A percentile compares a stretch with the other conserved stretches of the same genome.
These are phyloP conservation scores for Fusarium nurragi DNA, from an alignment of 2,329 filamentous ascomycete genomes.

Conservation along the genomic window DNA sequence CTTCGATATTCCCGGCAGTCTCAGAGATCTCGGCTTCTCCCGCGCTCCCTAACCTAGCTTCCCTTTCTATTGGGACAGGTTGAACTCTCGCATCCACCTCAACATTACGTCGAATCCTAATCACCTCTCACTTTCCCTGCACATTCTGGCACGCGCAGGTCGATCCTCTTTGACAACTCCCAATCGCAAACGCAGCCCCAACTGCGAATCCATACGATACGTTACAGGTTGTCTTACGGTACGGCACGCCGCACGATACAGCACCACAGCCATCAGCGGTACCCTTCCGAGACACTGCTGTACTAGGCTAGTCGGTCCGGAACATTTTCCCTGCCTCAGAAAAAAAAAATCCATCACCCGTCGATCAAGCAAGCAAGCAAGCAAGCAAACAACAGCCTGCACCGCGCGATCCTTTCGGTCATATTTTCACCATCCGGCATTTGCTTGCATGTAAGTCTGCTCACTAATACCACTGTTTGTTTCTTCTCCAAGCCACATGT, in stretches of 20 bases:
- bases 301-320: slow-evolving; percentile 9
- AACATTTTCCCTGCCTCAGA: slow-evolving; percentile 28
- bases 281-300: slow-evolving; percentile 14
- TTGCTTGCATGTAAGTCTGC: slow-evolving; percentile 14
- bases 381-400: slow-evolving; percentile 5
- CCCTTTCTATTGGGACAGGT: neutral
- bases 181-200: slow-evolving; percentile 13
- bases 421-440: neutral
- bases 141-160: slow-evolving; percentile 17
- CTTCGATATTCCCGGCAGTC: slow-evolving; percentile 13
- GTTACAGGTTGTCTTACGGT: neutral
- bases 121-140: slow-evolving; percentile 31
- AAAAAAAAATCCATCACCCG: slow-evolving; percentile 17
- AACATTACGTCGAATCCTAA: neutral
- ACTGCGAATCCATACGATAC: neutral
- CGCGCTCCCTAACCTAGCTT: slow-evolving; percentile 19
- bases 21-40: slow-evolving; percentile 24
- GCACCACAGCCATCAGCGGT: slow-evolving; percentile 3
- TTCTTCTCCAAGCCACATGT: slow-evolving; percentile 20
- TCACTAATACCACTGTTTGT: slow-evolving; percentile 14
- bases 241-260: neutral
- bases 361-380: slow-evolving; percentile 6
- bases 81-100: neutral
- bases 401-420: slow-evolving; percentile 1
- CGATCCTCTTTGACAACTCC: slow-evolving; percentile 17